Conservation (phyloP, 805 yeast genomes). For the Starmerella bombicola region DNA sequence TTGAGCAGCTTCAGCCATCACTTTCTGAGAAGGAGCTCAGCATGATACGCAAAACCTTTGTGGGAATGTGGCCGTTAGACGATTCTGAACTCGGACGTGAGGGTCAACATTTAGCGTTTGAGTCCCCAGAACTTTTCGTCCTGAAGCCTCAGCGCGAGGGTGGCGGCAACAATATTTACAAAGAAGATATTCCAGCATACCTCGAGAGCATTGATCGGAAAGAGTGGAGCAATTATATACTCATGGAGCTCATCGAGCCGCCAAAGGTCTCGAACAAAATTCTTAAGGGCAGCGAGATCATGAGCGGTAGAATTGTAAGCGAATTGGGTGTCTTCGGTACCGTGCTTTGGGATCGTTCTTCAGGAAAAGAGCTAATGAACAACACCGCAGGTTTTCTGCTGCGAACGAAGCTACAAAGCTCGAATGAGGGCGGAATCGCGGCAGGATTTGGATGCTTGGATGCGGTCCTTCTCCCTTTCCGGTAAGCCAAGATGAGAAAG, state of each 20-base stretch:
- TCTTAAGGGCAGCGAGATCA: slow-evolving; percentile 49
- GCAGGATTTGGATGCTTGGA: slow-evolving; percentile 98
- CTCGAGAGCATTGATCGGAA: slow-evolving; percentile 45
- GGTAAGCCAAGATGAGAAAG: too few species aligned
- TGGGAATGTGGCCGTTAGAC: slow-evolving; percentile 78
- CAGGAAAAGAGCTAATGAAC: slow-evolving; percentile 48
- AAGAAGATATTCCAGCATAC: slow-evolving; percentile 69
- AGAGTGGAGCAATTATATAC: slow-evolving; percentile 81
- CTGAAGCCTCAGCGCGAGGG: slow-evolving; percentile 98
- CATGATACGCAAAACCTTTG: slow-evolving; percentile 50
- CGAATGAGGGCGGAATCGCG: slow-evolving; percentile 97
- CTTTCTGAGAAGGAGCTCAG: slow-evolving; percentile 24
- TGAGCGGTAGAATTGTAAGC: slow-evolving; percentile 65
- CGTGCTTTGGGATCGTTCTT: slow-evolving; percentile 53
- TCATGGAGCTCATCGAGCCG: slow-evolving; percentile 88
- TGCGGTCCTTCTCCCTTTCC: slow-evolving; percentile 27
- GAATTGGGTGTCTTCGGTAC: slow-evolving; percentile 90
- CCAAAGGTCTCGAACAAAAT: slow-evolving; percentile 57
- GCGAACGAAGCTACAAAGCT: slow-evolving; percentile 73
- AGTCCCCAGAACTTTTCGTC: slow-evolving; percentile 58
- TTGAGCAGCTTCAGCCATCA: slow-evolving; percentile 38
- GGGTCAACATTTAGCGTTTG: slow-evolving; percentile 58
- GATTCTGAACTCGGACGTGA: slow-evolving; percentile 44
- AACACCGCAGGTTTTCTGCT: slow-evolving; percentile 71
- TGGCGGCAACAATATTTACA: slow-evolving; percentile 92